phyloP scores from a whole-genome alignment of 768 basidiomycete genomes.

The Boletus patriciae region DNA sequence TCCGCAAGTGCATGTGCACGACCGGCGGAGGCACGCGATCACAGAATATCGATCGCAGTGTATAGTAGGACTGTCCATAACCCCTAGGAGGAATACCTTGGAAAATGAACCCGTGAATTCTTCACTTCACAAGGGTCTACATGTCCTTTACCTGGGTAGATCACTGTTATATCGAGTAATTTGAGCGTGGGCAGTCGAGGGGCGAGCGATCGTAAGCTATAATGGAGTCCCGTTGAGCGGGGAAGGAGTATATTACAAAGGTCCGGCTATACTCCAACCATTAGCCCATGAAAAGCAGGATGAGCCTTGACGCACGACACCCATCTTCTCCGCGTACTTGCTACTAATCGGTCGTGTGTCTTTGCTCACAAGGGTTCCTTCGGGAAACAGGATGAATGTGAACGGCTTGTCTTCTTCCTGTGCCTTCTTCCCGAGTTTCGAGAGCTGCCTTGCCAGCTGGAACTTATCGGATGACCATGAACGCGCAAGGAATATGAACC shows the following conservation, averaged over 20 bases:
- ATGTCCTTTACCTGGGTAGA: constrained; percentile 71
- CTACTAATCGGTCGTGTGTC: constrained; percentile 83
- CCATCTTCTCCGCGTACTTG: constrained; percentile 85
- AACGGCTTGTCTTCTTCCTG: constrained; percentile 68
- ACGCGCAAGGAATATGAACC: constrained; percentile 90
- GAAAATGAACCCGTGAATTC: not conserved
- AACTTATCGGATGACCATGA: constrained; percentile 86
- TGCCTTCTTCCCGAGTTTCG: constrained; percentile 67
- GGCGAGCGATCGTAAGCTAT: constrained; percentile 76
- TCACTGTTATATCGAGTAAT: constrained; percentile 87
- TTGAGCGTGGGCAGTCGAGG: constrained; percentile 75
- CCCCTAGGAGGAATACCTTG: constrained; percentile 73
- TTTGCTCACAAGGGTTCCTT: constrained; percentile 90
- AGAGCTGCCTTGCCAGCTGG: constrained; percentile 64
- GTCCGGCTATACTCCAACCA: constrained; percentile 55
- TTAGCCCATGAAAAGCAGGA: constrained; percentile 13
- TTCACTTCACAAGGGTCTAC: not conserved
- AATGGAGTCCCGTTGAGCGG: constrained; percentile 87
- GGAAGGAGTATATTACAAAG: constrained; percentile 82
- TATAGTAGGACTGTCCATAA: constrained; percentile 89
- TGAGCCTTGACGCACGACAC: constrained; percentile 63
- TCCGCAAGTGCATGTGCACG: constrained; percentile 84
- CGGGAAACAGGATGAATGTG: constrained; percentile 88
- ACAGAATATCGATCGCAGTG: constrained; percentile 84
- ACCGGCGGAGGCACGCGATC: constrained; percentile 77